A percentile compares a stretch with the other conserved stretches of the same genome.
phyloP scores from a whole-genome alignment of 1,284 basidiomycete species.

The Tilletiopsis washingtonensis region DNA sequence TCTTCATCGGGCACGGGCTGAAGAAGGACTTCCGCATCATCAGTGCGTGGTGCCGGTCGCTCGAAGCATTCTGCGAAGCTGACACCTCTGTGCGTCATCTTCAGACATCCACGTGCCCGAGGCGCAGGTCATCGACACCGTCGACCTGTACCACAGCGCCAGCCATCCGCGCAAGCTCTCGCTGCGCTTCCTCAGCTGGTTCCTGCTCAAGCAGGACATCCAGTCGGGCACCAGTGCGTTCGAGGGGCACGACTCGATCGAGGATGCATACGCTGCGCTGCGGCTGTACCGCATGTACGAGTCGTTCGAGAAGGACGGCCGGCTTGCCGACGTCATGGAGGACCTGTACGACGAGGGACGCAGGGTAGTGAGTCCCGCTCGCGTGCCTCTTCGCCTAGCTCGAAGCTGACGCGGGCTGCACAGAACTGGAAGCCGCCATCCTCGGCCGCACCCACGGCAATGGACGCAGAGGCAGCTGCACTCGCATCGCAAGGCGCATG shows the following conservation, averaged over 20 bases:
- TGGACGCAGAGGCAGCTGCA: too few species aligned
- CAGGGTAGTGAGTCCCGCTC: slow-evolving; percentile 6
- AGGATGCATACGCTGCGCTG: slow-evolving; percentile 79
- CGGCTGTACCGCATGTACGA: slow-evolving; percentile 77
- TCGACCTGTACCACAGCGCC: slow-evolving; percentile 81
- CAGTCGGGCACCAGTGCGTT: slow-evolving; percentile 51
- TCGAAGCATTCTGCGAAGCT: not conserved
- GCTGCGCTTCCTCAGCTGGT: slow-evolving; percentile 89
- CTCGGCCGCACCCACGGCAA: too few species aligned
- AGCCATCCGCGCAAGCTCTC: slow-evolving; percentile 77
- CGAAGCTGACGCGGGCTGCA: too few species aligned
- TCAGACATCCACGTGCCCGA: slow-evolving; percentile 91
- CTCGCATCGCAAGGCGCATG: too few species aligned
- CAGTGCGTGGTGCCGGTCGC: slow-evolving; percentile 58
- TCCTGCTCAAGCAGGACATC: slow-evolving; percentile 79
- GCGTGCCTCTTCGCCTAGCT: too few species aligned
- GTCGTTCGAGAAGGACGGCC: slow-evolving; percentile 64
- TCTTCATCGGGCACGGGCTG: slow-evolving; percentile 96
- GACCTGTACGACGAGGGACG: slow-evolving; percentile 56
- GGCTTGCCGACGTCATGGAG: slow-evolving; percentile 82
- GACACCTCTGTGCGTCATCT: not conserved
- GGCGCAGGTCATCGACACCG: slow-evolving; percentile 90
- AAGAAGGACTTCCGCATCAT: slow-evolving; percentile 99
- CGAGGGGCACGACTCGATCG: slow-evolving; percentile 77
- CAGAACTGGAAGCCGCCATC: too few species aligned